Evolutionary conservation across 371 early-diverging fungal genomes (phyloP), one percentile per base, ranked within the genome.

Genomic region (Mortierella sp.): DNA sequence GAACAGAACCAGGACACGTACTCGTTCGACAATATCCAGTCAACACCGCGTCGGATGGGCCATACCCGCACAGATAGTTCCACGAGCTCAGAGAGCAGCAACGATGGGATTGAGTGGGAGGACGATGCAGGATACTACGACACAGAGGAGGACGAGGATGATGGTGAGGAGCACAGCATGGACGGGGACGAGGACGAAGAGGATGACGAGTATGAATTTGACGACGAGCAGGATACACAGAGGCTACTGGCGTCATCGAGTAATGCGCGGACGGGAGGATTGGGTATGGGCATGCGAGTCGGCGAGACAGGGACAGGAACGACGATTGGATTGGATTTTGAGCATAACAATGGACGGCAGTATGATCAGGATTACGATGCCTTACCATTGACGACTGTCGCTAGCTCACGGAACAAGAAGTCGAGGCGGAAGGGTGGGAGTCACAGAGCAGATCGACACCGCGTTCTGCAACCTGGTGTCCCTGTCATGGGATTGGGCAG

Each of bases 41-140:
- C 53, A 40, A 43, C 73, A 54, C 54, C 73, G 43, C 26, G 73
- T 61, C 71, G 59, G 43, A 21, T 28, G 21, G 37, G 53, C 2
- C 73, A 75, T 26, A 57, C 24, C 40, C 76, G 71, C 10, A 26
- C 67, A 0, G 64, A 69, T 21, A 81, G 75, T 72, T 34, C 70
- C 11, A 67, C 85, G 16, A 78, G 74, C n/a, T 61, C 75, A 11
- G 82, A 75, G 19, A 78, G 85, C 70, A 81, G 81, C 74, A 78
- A 81, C 57, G 78, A 84, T 44, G 81, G 81, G 2, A 81, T 80
- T 44, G 78, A 78, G 16, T 81, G 81, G 81, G 85, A 81, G 37
- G 73, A 31, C 59, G 72, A 77, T 11, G 73, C 50, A 2, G 34
- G 53, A 19, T 55, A 73, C 70, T 61, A 51, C 37, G 61, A 79